Base-by-base conservation (phyloP, 1,284 basidiomycete genomes). In the Sanghuangporus baumii region DNA sequence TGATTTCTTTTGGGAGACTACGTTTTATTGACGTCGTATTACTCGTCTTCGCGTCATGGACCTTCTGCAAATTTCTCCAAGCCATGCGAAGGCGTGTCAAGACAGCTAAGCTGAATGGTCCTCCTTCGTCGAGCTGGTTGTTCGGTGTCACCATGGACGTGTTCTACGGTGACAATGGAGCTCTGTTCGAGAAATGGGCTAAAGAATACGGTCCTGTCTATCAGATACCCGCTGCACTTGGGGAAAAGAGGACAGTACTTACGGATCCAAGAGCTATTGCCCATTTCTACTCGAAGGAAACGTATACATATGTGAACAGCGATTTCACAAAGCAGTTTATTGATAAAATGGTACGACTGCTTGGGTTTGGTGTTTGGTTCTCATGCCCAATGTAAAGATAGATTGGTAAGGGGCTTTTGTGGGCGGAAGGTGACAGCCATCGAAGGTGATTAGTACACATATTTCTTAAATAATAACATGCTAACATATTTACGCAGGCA, bases 181-280 rank as follows among this genome's bases (percentile, higher is more conserved):
- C 67, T 0, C 16, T 54, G 1, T 73, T 69, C 61, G 75, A 76
- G 60, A 63, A 67, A 16, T 76, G 76, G 77, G 74, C 74, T 0
- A 68, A 72, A 9, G 70, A 80, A 57, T 84, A 83, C 54, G 84
- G 85, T 4, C 69, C 75, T 5, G 81, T 77, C 0, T 85, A 74
- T 65, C 67, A 72, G 50, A 65, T 83, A 23, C 76, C 82, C 0
- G 67, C 69, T 0, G 66, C 71, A 0, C 68, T 86, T 18, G 82
- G 82, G 0, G 66, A 70, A 0, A 74, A 66, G 6, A 71, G 70
- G 20, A 71, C 85, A 20, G 69, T 83, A 3, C 71, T 87, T 9
- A 76, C 75, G 47, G 85, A 87, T 66, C 80, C 83, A 0, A 83
- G 80, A 66, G 85, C 84, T 0, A 72, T 81, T 38, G 72, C 78